Evolutionary conservation across 805 yeast genomes (phyloP), one percentile per base, ranked within the genome.

Genomic region (Kodamaea kaohsiungensis): DNA sequence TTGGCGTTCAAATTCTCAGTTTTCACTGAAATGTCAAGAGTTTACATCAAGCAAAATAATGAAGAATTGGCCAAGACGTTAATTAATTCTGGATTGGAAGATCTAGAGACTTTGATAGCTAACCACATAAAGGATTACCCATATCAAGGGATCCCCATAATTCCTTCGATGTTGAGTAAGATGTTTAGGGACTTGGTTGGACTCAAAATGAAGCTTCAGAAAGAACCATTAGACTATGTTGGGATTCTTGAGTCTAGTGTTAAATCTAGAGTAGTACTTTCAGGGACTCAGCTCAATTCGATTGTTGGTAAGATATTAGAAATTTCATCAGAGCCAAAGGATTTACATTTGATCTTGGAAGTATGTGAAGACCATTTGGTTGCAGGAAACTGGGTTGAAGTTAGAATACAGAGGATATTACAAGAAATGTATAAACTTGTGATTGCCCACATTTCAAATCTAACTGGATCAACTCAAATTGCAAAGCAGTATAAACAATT

Each of bases 281-380:
- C 50, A 2, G 54, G 54, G 7, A 38, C 9, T 6, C 54, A 51
- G 42, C 46, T 46, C 43, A 51, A 51, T 35, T 9, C 13, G 38
- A 9, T 51, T 8, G 30, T 51, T 19, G 40, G 33, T n/a, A 62
- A 50, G 50, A 15, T 59, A 67, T 16, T 60, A 63, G 3, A 68
- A 67, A 6, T 22, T 40, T 16, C 18, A 3, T n/a, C 19, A n/a
- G 45, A 50, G 10, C 37, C 35, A 10, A 48, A 46, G 5, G 48
- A 50, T 1, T n/a, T 47, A 25, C 54, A 67, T 16, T 54, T 45
- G 12, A 57, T 67, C 8, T 56, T 74, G 6, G 46, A 52, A 6
- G 54, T 61, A 17, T 63, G 70, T 52, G 78, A 75, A 56, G 56
- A 62, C n/a, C 59, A 66, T 54, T 60, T 75, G 47, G 67, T 70